These are phyloP conservation scores for Thyridium curvatum DNA, from an alignment of 2,329 filamentous ascomycete species.

Conservation along the genomic window DNA sequence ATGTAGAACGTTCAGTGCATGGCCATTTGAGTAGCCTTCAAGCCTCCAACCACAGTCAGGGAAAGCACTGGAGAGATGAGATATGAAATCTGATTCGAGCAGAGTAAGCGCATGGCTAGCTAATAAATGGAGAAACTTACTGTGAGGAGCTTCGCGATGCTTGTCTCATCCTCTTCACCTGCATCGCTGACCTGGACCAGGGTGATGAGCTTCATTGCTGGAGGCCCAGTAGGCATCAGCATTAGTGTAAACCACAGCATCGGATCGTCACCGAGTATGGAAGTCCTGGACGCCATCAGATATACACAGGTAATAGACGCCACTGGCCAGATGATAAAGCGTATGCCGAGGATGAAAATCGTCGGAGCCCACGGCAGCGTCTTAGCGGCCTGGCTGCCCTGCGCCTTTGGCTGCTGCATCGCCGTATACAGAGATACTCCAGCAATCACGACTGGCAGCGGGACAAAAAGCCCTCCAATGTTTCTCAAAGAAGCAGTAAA, in stretches of 20 bases:
- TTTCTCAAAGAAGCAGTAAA: conserved; percentile 55
- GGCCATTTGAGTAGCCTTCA: conserved; percentile 21
- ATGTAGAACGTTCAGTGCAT: conserved; percentile 5
- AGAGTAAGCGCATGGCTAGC: background rate
- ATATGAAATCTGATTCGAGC: conserved; percentile 22
- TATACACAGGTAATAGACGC: conserved; percentile 50
- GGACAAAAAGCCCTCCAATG: conserved; percentile 57
- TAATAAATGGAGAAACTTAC: conserved; percentile 22
- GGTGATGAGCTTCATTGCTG: conserved; percentile 40
- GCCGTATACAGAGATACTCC: conserved; percentile 58
- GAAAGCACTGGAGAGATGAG: conserved; percentile 28
- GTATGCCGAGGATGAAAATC: conserved; percentile 43
- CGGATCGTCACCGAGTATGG: conserved; percentile 47
- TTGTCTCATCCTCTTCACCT: conserved; percentile 29
- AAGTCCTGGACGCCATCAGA: conserved; percentile 43
- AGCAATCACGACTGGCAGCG: conserved; percentile 58
- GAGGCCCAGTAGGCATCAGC: conserved; percentile 40
- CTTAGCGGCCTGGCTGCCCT: conserved; percentile 5
- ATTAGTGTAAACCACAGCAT: conserved; percentile 58
- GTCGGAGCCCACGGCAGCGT: conserved; percentile 42
- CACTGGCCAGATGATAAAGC: conserved; percentile 56
- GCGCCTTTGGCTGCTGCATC: conserved; percentile 34
- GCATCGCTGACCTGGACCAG: conserved; percentile 36
- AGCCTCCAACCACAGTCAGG: conserved; percentile 26
- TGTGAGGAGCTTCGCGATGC: conserved; percentile 35